Base-by-base conservation (phyloP, 2,329 filamentous ascomycete species). In the Xylaria sp. region DNA sequence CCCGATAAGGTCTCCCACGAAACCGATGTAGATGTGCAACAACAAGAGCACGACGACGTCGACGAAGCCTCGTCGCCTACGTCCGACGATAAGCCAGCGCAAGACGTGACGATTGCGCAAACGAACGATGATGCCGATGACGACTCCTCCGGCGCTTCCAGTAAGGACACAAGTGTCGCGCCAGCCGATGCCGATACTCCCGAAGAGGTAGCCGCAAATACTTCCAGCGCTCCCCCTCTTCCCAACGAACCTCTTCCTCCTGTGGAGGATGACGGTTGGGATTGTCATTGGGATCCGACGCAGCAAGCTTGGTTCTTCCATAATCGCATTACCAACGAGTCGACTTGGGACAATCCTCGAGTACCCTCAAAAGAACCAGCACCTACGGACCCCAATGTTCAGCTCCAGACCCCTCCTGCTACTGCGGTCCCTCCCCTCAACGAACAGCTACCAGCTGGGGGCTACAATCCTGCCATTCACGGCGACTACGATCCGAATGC, bases 391-490 rank as follows among this genome's bases (percentile, higher is more conserved):
- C 70, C 73, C 44, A 70, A 69, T 39, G 71, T 75, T 48, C 75
- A 73, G 55, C 71, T 74, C 18, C 68, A 77, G 50, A 72, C 76
- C 44, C 67, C 77, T 12, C 67, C 77, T 15, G 67, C 75, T 2
- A 70, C 76, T 1, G 73, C 78, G 8, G 75, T 75, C 9, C 73
- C 74, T 12, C 81, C 80, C 6, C 72, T 78, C 63, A 78, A 79
- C 67, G 80, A 81, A 70, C 79, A 66, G 62, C 82, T 74, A 55
- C 82, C 88, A 25, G 87, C 86, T 5, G 91, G 91, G 68, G 94
- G 95, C 70, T 99, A 99, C 83, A 97, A 98, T 78, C 96, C 96
- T 1, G 92, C 94, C 28, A 95, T 99, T 55, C 96, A 99, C 80
- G 96, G 96, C 75, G 92, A 94, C 82, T 99, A 98, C 84, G 96